Evolutionary conservation across 164 flowering plant species (phyloP).

Genomic region (Macadamia tetraphylla): DNA sequence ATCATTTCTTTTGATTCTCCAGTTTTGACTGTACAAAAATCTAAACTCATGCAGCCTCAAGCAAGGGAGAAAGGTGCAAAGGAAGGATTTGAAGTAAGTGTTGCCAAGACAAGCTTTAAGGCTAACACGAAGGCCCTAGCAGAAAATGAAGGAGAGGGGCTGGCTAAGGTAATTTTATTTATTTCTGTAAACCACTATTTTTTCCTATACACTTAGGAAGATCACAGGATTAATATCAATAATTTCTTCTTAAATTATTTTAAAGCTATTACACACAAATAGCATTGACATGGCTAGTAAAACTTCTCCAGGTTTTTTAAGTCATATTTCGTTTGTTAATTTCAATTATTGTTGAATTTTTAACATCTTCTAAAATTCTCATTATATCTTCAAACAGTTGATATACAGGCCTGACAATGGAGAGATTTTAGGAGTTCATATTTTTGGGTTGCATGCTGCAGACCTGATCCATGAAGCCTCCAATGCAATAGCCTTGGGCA

Average conservation of each 20-base stretch:
- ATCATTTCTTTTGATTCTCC: not conserved
- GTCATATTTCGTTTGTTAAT: no score
- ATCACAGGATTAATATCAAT: not conserved
- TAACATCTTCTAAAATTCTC: not conserved
- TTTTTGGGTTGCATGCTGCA: conserved; percentile 96
- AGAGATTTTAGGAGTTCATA: conserved; percentile 96
- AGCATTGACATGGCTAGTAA: no score
- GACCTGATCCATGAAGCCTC: conserved; percentile 99
- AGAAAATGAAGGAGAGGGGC: conserved; percentile 96
- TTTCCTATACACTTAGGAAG: not conserved
- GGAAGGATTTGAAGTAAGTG: conserved; percentile 76
- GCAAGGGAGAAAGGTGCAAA: conserved; percentile 84
- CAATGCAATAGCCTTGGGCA: conserved; percentile 92
- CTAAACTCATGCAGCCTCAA: conserved; percentile 62
- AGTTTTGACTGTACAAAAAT: conserved; percentile 1
- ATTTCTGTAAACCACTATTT: not conserved
- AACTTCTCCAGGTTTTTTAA: no score
- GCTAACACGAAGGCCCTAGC: conserved; percentile 89
- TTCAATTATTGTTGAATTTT: no score
- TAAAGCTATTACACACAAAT: not conserved
- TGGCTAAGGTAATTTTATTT: conserved; percentile 72
- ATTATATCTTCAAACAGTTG: conserved; percentile 42
- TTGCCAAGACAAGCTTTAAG: conserved; percentile 85
- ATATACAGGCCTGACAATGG: conserved; percentile 97
- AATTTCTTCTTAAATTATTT: not conserved